Percentiles rank a stretch among this genome's conserved stretches.
Conservation (phyloP, 169 alveolate genomes). For the Theileria sp. region DNA sequence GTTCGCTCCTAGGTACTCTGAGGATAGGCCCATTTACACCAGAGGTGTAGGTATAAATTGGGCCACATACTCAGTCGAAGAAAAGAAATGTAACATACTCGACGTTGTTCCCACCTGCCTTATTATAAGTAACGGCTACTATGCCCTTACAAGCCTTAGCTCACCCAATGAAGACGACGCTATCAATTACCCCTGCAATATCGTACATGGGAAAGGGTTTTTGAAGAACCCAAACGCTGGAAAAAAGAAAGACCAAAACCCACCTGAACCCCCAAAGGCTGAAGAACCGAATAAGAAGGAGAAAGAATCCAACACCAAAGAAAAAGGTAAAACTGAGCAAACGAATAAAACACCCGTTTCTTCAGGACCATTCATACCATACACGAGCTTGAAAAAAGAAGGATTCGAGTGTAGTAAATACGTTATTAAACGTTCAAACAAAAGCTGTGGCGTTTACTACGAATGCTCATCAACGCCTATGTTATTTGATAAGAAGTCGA, state of each 20-base stretch:
- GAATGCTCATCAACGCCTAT: conserved; percentile 36
- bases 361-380: conserved; percentile 23
- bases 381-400: conserved; percentile 55
- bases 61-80: conserved; percentile 65
- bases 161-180: conserved; percentile 70
- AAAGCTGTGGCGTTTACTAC: conserved; percentile 55
- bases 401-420: conserved; percentile 42
- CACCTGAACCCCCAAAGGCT: not conserved
- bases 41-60: conserved; percentile 75
- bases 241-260: not conserved
- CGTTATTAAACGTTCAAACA: conserved; percentile 33
- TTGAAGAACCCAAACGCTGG: conserved; percentile 19
- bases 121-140: conserved; percentile 58
- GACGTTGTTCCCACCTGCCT: conserved; percentile 70
- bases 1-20: conserved; percentile 60
- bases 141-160: conserved; percentile 70
- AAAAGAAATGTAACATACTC: conserved; percentile 55
- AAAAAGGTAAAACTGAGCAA: conserved; percentile 6
- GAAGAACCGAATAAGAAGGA: not conserved
- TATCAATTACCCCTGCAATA: conserved; percentile 67
- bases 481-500: not conserved
- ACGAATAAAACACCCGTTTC: not conserved
- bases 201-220: conserved; percentile 39
- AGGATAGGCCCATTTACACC: conserved; percentile 38
- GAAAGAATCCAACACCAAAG: conserved; percentile 32